Percentiles rank a stretch among this genome's conserved stretches.
These are phyloP conservation scores for Cicer chorassanicum DNA, from an alignment of 306 rosid species.

Conservation along the genomic window DNA sequence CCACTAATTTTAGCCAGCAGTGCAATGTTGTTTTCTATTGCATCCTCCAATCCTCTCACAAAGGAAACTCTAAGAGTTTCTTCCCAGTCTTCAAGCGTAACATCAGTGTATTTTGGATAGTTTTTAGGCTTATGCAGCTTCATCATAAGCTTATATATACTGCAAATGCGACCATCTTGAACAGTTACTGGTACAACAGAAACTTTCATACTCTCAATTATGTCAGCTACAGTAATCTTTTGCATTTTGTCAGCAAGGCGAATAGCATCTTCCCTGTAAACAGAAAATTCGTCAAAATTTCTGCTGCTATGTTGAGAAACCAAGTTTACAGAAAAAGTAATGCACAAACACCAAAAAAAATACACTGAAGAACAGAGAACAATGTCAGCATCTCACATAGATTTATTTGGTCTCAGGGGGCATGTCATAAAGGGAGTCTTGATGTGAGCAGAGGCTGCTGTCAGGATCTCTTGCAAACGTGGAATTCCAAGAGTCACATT, in stretches of 20 bases:
- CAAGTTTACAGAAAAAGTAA: slow-evolving; percentile 13
- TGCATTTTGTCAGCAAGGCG: slow-evolving; percentile 72
- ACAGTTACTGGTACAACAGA: slow-evolving; percentile 61
- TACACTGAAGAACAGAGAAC: slow-evolving; percentile 2
- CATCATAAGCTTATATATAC: slow-evolving; percentile 81
- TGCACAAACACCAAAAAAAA: neutral
- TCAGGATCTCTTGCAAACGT: slow-evolving; percentile 85
- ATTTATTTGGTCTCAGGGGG: slow-evolving; percentile 65
- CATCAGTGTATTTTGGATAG: slow-evolving; percentile 61
- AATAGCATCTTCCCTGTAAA: slow-evolving; percentile 71
- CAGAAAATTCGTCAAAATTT: slow-evolving; percentile 36
- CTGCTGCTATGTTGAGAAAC: neutral
- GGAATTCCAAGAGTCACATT: slow-evolving; percentile 99
- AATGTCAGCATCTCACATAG: slow-evolving; percentile 66
- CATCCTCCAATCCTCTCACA: slow-evolving; percentile 80
- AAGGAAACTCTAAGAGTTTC: slow-evolving; percentile 61
- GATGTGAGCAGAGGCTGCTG: slow-evolving; percentile 74
- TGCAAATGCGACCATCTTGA: slow-evolving; percentile 52
- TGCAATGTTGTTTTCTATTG: slow-evolving; percentile 62
- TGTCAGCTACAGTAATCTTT: slow-evolving; percentile 88
- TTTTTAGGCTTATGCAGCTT: slow-evolving; percentile 66
- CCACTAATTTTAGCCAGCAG: slow-evolving; percentile 79
- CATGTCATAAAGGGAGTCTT: slow-evolving; percentile 95
- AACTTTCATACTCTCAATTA: slow-evolving; percentile 71
- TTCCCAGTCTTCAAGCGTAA: slow-evolving; percentile 66